Evolutionary conservation across 495 filamentous ascomycete species (phyloP).

Genomic region (Choiromyces venosus): DNA sequence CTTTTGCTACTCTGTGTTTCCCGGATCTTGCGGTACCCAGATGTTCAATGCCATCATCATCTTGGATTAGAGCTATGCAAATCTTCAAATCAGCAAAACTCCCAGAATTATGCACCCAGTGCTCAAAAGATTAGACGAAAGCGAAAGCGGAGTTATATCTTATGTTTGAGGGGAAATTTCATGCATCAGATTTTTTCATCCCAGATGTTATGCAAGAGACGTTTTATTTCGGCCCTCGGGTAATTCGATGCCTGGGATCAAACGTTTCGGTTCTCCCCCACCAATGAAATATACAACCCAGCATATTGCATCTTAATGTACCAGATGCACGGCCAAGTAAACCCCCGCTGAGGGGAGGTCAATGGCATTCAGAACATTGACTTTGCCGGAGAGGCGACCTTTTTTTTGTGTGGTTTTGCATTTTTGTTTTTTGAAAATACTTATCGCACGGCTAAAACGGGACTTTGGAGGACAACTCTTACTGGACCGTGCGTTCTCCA

Average conservation of each 20-base stretch:
- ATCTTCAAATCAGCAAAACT: constrained; percentile 30
- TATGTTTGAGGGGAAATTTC: constrained; percentile 1
- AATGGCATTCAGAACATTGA: neutral
- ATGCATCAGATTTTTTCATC: neutral
- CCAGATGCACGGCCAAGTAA: neutral
- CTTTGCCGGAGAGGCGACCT: neutral
- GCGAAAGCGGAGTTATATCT: constrained; percentile 7
- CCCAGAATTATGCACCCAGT: neutral
- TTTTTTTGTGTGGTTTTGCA: neutral
- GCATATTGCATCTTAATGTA: constrained; percentile 4
- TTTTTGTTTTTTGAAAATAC: neutral
- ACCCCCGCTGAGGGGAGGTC: constrained; percentile 2
- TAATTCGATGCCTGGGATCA: constrained; percentile 3
- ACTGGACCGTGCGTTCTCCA: neutral
- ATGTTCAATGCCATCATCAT: neutral
- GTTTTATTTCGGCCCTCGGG: neutral
- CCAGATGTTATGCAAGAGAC: neutral
- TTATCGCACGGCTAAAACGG: neutral
- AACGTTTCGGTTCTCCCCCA: constrained; percentile 1
- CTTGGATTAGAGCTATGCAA: neutral
- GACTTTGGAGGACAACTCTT: neutral
- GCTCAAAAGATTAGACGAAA: constrained; percentile 21
- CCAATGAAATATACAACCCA: constrained; percentile 1
- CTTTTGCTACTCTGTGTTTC: neutral
- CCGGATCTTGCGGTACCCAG: neutral